phyloP scores from a whole-genome alignment of 2,329 filamentous ascomycete species.

The Epichloe typhina region DNA sequence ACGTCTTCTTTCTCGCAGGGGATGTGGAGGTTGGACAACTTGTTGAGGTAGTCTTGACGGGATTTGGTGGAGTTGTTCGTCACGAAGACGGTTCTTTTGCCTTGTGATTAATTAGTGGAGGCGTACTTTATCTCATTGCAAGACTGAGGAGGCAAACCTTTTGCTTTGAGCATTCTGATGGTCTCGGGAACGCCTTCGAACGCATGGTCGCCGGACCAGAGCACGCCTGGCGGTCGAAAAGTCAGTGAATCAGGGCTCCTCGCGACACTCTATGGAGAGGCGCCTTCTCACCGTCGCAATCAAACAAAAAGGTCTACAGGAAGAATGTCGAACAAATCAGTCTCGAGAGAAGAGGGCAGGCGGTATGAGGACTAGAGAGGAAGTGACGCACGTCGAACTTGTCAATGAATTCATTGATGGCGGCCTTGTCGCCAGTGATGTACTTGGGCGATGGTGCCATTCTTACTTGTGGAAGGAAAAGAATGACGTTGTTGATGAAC shows the following conservation, averaged over 20 bases:
- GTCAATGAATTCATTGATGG: conserved; percentile 72
- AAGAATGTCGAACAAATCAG: background rate
- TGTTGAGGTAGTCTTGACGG: conserved; percentile 81
- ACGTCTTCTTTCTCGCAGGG: conserved; percentile 75
- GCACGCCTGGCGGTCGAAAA: conserved; percentile 49
- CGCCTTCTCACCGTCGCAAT: conserved; percentile 71
- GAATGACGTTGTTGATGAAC: background rate
- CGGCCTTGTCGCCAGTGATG: conserved; percentile 65
- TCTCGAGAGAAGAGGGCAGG: background rate
- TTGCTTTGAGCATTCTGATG: conserved; percentile 65
- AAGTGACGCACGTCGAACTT: conserved; percentile 69
- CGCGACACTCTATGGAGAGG: background rate
- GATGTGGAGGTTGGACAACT: conserved; percentile 71
- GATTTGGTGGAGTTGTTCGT: conserved; percentile 99
- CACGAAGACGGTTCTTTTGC: conserved; percentile 88
- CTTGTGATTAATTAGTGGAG: conserved; percentile 29
- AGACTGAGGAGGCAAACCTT: conserved; percentile 39
- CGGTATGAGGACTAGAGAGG: background rate
- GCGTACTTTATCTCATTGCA: background rate
- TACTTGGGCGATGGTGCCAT: conserved; percentile 36
- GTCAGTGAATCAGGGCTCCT: background rate
- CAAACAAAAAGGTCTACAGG: conserved; percentile 57
- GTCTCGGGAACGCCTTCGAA: conserved; percentile 81
- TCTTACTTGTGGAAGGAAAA: too few species aligned
- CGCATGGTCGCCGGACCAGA: conserved; percentile 90